These are phyloP conservation scores for Aspergillus costaricaensis DNA, from an alignment of 2,329 filamentous ascomycete species.

Conservation along the genomic window DNA sequence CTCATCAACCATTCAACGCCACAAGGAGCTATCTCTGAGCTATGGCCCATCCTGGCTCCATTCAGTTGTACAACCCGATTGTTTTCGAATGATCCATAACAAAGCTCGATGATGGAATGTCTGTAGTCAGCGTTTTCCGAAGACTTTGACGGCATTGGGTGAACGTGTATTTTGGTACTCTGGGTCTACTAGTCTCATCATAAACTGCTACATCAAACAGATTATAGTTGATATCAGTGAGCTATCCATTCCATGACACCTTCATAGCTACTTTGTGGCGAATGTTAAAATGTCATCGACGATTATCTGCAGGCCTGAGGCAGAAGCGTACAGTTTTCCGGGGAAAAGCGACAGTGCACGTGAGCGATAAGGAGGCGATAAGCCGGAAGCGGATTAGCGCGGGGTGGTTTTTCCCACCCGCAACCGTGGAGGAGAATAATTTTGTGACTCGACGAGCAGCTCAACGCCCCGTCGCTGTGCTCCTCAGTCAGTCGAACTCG, in stretches of 20 bases:
- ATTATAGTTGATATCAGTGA: neutral
- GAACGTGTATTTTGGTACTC: neutral
- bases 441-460: constrained; percentile 23
- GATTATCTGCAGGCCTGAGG: neutral
- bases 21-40: too few relatives aligned
- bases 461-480: constrained; percentile 23
- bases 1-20: too few relatives aligned
- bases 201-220: neutral
- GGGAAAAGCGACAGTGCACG: constrained; percentile 15
- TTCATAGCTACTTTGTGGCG: neutral
- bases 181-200: neutral
- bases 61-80: too few relatives aligned
- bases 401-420: constrained; percentile 20
- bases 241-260: neutral
- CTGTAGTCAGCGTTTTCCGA: neutral
- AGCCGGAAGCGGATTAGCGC: constrained; percentile 31
- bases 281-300: neutral
- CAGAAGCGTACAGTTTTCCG: constrained; percentile 1
- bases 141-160: neutral
- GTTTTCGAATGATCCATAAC: too few relatives aligned
- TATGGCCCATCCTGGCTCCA: too few relatives aligned
- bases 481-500: constrained; percentile 20
- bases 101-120: too few relatives aligned
- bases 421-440: constrained; percentile 21
- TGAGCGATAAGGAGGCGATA: constrained; percentile 30